Conservation (phyloP, 179 eudicot species). For the Silene noctiflora region DNA sequence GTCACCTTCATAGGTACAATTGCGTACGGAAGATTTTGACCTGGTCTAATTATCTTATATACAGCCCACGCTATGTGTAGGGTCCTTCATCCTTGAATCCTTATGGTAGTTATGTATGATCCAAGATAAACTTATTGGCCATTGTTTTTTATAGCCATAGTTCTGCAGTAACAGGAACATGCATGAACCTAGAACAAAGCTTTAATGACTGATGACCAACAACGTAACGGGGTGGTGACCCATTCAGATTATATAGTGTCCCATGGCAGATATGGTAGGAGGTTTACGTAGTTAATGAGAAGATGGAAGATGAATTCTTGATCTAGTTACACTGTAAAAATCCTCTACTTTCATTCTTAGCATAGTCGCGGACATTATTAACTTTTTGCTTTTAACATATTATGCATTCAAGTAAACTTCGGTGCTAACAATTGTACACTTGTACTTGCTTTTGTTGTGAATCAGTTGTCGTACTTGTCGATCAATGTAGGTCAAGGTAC, state of each 20-base stretch:
- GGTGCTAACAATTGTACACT: too few relatives aligned
- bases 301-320: too few relatives aligned
- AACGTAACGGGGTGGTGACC: conserved; percentile 13
- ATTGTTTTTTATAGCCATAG: background rate
- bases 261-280: conserved; percentile 8
- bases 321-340: too few relatives aligned
- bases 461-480: too few relatives aligned
- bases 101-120: conserved; percentile 4
- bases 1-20: conserved; percentile 25
- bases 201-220: background rate
- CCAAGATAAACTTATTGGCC: background rate
- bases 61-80: conserved; percentile 3
- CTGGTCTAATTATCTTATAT: conserved; percentile 5
- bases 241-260: conserved; percentile 5
- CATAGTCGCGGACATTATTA: too few relatives aligned
- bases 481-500: too few relatives aligned
- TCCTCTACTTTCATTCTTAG: too few relatives aligned
- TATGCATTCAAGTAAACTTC: too few relatives aligned
- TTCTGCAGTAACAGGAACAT: background rate
- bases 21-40: conserved; percentile 26
- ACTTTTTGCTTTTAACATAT: too few relatives aligned
- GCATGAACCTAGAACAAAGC: conserved; percentile 21
- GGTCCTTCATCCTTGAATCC: background rate
- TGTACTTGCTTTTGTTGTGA: too few relatives aligned
- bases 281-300: background rate